Percentiles rank a stretch among this genome's conserved stretches.
Evolutionary conservation across 2,329 filamentous ascomycete genomes (phyloP).

Genomic region (Aspergillus glaucus): DNA sequence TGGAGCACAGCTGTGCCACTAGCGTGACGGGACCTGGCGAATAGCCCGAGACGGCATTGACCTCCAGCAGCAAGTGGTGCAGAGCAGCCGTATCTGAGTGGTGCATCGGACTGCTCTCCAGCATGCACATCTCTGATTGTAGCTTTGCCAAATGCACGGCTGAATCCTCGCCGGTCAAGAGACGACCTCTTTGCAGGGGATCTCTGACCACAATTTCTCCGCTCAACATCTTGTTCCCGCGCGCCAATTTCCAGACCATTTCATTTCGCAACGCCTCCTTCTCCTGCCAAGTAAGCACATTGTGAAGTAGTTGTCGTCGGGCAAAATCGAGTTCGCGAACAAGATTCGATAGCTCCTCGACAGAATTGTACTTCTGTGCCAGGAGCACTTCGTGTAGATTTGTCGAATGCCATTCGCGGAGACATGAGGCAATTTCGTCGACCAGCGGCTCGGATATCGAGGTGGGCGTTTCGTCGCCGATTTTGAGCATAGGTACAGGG

Average conservation of each 20-base stretch:
- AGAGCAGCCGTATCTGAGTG: conserved; percentile 62
- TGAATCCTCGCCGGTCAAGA: conserved; percentile 87
- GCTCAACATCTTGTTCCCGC: conserved; percentile 87
- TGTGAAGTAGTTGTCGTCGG: conserved; percentile 84
- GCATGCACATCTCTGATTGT: conserved; percentile 91
- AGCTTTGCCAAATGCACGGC: conserved; percentile 84
- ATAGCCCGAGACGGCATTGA: conserved; percentile 73
- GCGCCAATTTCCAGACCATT: conserved; percentile 92
- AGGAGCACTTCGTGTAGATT: conserved; percentile 90
- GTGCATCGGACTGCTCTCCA: conserved; percentile 71
- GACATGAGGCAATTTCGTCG: conserved; percentile 93
- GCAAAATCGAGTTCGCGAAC: conserved; percentile 78
- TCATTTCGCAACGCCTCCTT: conserved; percentile 73
- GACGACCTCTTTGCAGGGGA: conserved; percentile 71
- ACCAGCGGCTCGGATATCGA: conserved; percentile 84
- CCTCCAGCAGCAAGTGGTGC: conserved; percentile 76
- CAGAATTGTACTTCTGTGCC: conserved; percentile 68
- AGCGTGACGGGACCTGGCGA: conserved; percentile 70
- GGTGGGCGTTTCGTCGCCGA: conserved; percentile 92
- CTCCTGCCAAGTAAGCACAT: conserved; percentile 83
- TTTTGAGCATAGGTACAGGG: conserved; percentile 93
- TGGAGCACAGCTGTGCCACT: conserved; percentile 70
- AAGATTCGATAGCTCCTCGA: conserved; percentile 75
- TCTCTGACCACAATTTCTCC: conserved; percentile 94
- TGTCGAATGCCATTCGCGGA: conserved; percentile 97